Conservation (phyloP, 2,329 filamentous ascomycete genomes). For the Dichotomopilus funicola region DNA sequence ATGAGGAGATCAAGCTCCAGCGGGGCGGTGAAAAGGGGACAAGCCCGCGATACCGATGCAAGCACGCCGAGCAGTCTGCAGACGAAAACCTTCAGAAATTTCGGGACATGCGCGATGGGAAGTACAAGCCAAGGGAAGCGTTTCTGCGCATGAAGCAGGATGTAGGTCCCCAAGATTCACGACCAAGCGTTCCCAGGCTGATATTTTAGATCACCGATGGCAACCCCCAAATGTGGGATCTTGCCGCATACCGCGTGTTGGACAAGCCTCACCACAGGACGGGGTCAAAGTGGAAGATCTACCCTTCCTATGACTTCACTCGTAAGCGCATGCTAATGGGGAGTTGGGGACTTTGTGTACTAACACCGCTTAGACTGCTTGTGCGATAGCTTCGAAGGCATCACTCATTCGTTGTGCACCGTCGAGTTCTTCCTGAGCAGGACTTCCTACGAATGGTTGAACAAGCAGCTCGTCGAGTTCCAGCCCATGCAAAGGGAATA, state of each 20-base stretch:
- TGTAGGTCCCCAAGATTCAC: constrained; percentile 5
- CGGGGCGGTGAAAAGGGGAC: constrained; percentile 68
- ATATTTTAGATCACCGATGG: constrained; percentile 54
- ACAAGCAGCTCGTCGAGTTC: constrained; percentile 74
- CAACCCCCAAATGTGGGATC: constrained; percentile 95
- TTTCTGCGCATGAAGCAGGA: constrained; percentile 92
- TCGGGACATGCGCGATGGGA: constrained; percentile 82
- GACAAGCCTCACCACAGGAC: constrained; percentile 74
- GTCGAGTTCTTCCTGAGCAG: constrained; percentile 83
- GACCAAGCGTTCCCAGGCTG: neutral
- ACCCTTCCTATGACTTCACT: constrained; percentile 65
- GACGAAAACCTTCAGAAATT: constrained; percentile 79
- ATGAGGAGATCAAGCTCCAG: constrained; percentile 78
- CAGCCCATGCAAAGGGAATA: constrained; percentile 79
- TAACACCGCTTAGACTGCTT: constrained; percentile 58
- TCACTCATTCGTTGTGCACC: constrained; percentile 89
- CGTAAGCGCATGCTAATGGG: constrained; percentile 18
- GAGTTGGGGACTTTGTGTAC: neutral
- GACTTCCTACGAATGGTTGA: constrained; percentile 85
- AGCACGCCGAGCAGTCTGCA: constrained; percentile 66
- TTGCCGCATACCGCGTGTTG: constrained; percentile 82
- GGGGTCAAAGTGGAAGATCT: constrained; percentile 80
- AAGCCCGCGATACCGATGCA: constrained; percentile 68
- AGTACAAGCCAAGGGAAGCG: constrained; percentile 78
- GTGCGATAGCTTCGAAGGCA: constrained; percentile 85